Evolutionary conservation across 2,329 filamentous ascomycete species (phyloP), one percentile per base, ranked within the genome.

Genomic region (Trichoderma atroviride): DNA sequence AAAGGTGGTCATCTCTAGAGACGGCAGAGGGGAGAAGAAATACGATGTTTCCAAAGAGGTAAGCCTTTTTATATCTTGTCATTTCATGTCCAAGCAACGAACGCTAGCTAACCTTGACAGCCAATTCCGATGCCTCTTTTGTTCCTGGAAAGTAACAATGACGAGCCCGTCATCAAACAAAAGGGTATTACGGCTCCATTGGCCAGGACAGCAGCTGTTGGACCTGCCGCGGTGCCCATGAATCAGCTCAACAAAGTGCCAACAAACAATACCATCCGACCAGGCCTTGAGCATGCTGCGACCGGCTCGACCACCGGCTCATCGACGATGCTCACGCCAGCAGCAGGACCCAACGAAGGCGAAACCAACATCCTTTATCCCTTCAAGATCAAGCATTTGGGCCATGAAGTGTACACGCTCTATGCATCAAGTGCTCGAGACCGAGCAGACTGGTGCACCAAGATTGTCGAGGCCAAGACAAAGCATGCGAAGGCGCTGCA

Each of bases 121-220:
- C 93, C 92, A 7, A 97, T 99, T 72, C 96, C 96, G 0, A 99
- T 99, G 95, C 94, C 97, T 74, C 85, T 99, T 2, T 84, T 99
- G 31, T 92, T 97, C 61, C 84, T 99, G 0, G 96, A 99, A 80
- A 97, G 92, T 78, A 91, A 92, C 74, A 93, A 95, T 73, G 96
- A 99, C 73, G 93, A 97, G 72, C 90, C 96, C 0, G 92, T 98
- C 6, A 88, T 94, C 68, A 97, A 96, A 78, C 86, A 88, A 74
- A 94, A 93, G 77, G 90, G 92, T 55, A 88, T 95, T 64, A 88
- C 90, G 1, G 85, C 88, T 1, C 87, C 88, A 1, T 77, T 89
- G 29, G 83, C 84, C 11, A 83, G 87, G 61, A 86, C 89, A 29
- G 83, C 87, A n/a, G 86, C 89, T 33, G 84, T 89, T 14, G 83